Evolutionary conservation across 208 protist genomes (phyloP).

Genomic region (Wallacemonas rigidus): DNA sequence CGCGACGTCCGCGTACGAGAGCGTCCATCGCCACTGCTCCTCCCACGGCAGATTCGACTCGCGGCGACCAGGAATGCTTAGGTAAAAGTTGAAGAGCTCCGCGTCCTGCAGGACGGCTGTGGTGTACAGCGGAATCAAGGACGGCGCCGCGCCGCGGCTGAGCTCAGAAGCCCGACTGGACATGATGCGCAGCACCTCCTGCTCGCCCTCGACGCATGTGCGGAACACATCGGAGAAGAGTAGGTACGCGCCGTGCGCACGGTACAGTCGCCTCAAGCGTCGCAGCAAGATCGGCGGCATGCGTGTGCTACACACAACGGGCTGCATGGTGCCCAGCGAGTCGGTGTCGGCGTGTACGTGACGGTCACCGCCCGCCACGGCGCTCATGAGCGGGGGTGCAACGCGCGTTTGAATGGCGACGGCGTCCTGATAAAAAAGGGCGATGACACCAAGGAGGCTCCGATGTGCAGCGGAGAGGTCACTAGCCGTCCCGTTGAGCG

Average conservation of each 20-base stretch:
- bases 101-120: slow-evolving; percentile 39
- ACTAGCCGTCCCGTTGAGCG: slow-evolving; percentile 17
- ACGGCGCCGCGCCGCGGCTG: slow-evolving; percentile 38
- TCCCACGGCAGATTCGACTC: slow-evolving; percentile 38
- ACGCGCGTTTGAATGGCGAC: slow-evolving; percentile 19
- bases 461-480: slow-evolving; percentile 24
- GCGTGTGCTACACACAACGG: slow-evolving; percentile 23
- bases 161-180: slow-evolving; percentile 1
- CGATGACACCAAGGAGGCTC: slow-evolving; percentile 26
- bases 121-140: slow-evolving; percentile 18
- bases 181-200: slow-evolving; percentile 13
- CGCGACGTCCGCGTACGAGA: slow-evolving; percentile 33
- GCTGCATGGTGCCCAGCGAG: neutral
- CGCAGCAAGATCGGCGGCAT: slow-evolving; percentile 43
- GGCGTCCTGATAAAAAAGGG: slow-evolving; percentile 34
- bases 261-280: slow-evolving; percentile 34
- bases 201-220: slow-evolving; percentile 30
- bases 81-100: slow-evolving; percentile 48
- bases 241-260: slow-evolving; percentile 29
- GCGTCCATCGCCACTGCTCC: slow-evolving; percentile 35
- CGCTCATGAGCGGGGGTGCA: neutral
- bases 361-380: neutral
- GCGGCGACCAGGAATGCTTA: slow-evolving; percentile 42
- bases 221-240: slow-evolving; percentile 35
- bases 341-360: neutral